These are phyloP conservation scores for Chalciporus sphaerocephalus DNA, from an alignment of 768 basidiomycete genomes.

Conservation along the genomic window DNA sequence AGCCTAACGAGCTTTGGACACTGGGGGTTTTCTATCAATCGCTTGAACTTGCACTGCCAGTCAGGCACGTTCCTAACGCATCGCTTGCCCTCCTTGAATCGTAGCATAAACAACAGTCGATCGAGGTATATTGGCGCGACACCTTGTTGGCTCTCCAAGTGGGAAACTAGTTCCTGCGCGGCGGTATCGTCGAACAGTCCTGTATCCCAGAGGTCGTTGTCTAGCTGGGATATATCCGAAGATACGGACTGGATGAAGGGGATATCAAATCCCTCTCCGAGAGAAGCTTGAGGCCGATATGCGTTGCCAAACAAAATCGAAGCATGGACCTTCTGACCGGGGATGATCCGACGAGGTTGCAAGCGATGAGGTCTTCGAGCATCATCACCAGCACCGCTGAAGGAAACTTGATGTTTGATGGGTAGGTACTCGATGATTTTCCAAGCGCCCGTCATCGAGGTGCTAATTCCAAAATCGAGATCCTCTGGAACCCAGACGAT, in stretches of 20 bases:
- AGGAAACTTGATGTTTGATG: slow-evolving; percentile 16
- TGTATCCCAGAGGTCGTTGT: slow-evolving; percentile 13
- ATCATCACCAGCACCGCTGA: slow-evolving; percentile 12
- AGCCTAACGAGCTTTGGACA: slow-evolving; percentile 19
- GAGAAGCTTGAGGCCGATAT: slow-evolving; percentile 14
- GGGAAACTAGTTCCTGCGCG: slow-evolving; percentile 7
- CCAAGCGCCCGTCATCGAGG: slow-evolving; percentile 16
- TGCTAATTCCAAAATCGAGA: slow-evolving; percentile 14
- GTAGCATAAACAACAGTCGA: slow-evolving; percentile 15
- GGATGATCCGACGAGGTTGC: slow-evolving; percentile 16
- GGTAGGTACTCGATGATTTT: slow-evolving; percentile 14
- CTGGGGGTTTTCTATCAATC: slow-evolving; percentile 7
- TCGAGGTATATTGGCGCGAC: slow-evolving; percentile 13
- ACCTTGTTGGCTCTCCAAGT: slow-evolving; percentile 8
- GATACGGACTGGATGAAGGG: slow-evolving; percentile 6
- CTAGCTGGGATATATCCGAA: slow-evolving; percentile 1
- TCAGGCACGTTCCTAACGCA: slow-evolving; percentile 13
- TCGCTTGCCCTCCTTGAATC: slow-evolving; percentile 19
- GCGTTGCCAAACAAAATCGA: slow-evolving; percentile 18
- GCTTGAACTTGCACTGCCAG: slow-evolving; percentile 11
- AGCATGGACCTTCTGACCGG: slow-evolving; percentile 19
- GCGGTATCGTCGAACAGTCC: slow-evolving; percentile 12
- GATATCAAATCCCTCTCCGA: slow-evolving; percentile 15
- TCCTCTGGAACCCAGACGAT: slow-evolving; percentile 18
- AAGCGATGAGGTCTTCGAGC: slow-evolving; percentile 11